phyloP scores from a whole-genome alignment of 345 rosid species.

The Arabidopsis thaliana region DNA sequence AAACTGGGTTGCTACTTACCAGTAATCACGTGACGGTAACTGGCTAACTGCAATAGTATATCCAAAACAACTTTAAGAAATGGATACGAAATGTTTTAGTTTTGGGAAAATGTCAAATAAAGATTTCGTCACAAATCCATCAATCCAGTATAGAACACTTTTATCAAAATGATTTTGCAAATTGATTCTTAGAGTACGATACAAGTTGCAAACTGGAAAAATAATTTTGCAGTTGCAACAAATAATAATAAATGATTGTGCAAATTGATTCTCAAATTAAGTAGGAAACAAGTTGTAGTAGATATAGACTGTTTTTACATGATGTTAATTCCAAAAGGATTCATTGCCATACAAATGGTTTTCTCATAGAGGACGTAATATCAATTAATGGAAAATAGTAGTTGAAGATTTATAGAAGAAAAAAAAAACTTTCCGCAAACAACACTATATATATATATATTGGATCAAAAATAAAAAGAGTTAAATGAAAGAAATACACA shows the following conservation, averaged over 20 bases:
- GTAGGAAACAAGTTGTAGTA: constrained; percentile 9
- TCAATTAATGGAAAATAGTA: constrained; percentile 22
- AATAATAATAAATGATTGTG: constrained; percentile 12
- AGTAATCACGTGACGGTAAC: constrained; percentile 21
- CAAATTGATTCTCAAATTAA: constrained; percentile 19
- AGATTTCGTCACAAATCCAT: constrained; percentile 24
- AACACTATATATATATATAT: not conserved
- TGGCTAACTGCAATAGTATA: constrained; percentile 19
- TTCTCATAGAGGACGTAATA: constrained; percentile 12
- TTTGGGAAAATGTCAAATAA: constrained; percentile 34
- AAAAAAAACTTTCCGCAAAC: constrained; percentile 16
- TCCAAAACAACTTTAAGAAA: constrained; percentile 37
- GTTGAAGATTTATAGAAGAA: constrained; percentile 10
- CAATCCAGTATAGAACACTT: not conserved
- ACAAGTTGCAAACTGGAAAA: constrained; percentile 17
- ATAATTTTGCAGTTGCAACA: not conserved
- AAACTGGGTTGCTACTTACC: constrained; percentile 4
- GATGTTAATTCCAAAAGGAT: not conserved
- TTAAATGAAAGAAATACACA: constrained; percentile 23
- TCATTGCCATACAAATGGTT: constrained; percentile 10
- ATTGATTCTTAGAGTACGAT: constrained; percentile 1
- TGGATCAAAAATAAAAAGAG: not conserved
- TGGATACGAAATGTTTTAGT: constrained; percentile 20
- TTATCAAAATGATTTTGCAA: not conserved
- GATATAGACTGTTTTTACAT: not conserved